Evolutionary conservation across 768 basidiomycete species (phyloP).

Genomic region (Hericium rajendrae): DNA sequence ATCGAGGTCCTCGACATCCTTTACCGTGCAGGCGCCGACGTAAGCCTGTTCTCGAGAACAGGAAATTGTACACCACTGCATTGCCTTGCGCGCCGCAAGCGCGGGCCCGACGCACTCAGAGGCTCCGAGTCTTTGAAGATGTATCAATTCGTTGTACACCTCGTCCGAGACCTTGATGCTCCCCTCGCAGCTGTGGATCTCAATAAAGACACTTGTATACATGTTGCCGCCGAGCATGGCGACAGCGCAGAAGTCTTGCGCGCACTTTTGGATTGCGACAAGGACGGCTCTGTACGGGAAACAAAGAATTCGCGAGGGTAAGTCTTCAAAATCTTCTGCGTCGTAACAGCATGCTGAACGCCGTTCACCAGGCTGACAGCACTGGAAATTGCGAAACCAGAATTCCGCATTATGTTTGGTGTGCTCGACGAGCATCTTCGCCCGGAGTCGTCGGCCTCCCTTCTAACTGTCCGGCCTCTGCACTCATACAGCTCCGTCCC

Average conservation of each 20-base stretch:
- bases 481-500: conserved; percentile 38
- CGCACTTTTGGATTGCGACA: conserved; percentile 59
- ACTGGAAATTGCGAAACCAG: conserved; percentile 55
- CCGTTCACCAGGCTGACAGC: conserved; percentile 45
- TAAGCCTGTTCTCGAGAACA: conserved; percentile 44
- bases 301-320: conserved; percentile 67
- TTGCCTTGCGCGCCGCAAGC: conserved; percentile 14
- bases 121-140: conserved; percentile 14
- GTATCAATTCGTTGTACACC: conserved; percentile 54
- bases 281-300: conserved; percentile 41
- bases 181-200: conserved; percentile 59
- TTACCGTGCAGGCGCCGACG: conserved; percentile 69
- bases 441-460: conserved; percentile 44
- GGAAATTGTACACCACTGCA: conserved; percentile 15
- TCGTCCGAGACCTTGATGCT: conserved; percentile 59
- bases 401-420: conserved; percentile 56
- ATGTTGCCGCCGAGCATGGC: conserved; percentile 71
- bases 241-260: conserved; percentile 51
- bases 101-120: conserved; percentile 12
- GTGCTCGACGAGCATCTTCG: conserved; percentile 37
- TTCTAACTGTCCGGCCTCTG: conserved; percentile 36
- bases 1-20: conserved; percentile 57
- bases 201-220: conserved; percentile 68
- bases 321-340: conserved; percentile 18
- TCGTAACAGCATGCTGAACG: not conserved